Conservation (phyloP, 2,329 filamentous ascomycete species). For the Periconia digitata region DNA sequence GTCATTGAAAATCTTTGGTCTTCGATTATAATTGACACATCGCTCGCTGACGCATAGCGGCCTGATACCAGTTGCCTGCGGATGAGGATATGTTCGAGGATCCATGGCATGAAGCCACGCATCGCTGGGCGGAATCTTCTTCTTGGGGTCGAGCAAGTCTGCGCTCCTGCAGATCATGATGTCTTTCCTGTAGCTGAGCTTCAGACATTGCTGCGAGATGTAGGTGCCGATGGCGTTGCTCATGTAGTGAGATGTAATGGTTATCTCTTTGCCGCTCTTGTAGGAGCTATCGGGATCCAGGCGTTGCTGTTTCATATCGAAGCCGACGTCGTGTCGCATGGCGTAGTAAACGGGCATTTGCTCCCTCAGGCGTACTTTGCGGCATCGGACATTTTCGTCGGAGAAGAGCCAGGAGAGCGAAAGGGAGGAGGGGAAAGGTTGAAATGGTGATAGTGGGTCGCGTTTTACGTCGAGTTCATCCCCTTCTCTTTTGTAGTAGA, state of each 20-base stretch:
- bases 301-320: constrained; percentile 6
- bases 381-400: too few species aligned
- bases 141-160: constrained; percentile 9
- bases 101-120: constrained; percentile 23
- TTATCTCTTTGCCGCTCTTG: constrained; percentile 13
- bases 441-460: too few species aligned
- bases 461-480: constrained; percentile 11
- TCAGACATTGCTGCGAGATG: constrained; percentile 13
- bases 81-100: constrained; percentile 15
- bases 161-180: constrained; percentile 15
- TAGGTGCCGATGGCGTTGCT: constrained; percentile 3
- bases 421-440: constrained; percentile 9
- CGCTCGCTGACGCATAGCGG: too few species aligned
- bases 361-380: too few species aligned
- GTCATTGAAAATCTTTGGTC: too few species aligned
- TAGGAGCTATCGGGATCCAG: too few species aligned
- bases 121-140: constrained; percentile 16
- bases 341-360: too few species aligned
- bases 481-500: constrained; percentile 17
- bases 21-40: too few species aligned
- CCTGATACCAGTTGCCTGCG: too few species aligned
- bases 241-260: constrained; percentile 13
- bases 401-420: constrained; percentile 1
- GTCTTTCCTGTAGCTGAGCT: constrained; percentile 18
- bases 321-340: too few species aligned